A percentile compares a stretch with the other conserved stretches of the same genome.
Conservation (phyloP, 2,329 filamentous ascomycete species). For the Xylogone sp. region DNA sequence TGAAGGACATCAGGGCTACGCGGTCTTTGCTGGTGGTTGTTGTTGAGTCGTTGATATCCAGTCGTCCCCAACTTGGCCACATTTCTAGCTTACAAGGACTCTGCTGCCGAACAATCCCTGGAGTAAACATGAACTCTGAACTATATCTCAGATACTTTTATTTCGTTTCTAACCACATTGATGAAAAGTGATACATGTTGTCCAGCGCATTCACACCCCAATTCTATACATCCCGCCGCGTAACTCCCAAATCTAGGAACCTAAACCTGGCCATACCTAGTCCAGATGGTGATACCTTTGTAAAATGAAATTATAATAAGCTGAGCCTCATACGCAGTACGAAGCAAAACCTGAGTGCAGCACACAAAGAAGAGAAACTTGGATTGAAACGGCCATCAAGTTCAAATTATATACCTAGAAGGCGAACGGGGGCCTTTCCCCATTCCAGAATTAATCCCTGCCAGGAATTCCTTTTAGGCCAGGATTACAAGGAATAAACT, state of each 20-base stretch:
- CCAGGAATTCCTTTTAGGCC: constrained; percentile 21
- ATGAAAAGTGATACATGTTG: not conserved
- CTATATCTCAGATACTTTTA: not conserved
- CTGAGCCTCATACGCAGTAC: not conserved
- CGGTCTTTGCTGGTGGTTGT: no score
- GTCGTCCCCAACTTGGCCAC: no score
- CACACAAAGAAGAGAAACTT: not conserved
- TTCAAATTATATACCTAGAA: not conserved
- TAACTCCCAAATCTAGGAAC: not conserved
- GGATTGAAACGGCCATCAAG: not conserved
- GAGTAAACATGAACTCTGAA: not conserved
- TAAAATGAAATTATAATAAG: not conserved
- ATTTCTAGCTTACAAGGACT: no score
- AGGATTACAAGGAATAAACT: constrained; percentile 34
- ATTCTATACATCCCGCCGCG: not conserved
- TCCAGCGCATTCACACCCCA: not conserved
- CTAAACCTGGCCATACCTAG: not conserved
- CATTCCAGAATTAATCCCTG: not conserved
- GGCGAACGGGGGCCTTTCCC: not conserved
- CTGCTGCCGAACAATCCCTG: no score
- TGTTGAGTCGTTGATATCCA: no score
- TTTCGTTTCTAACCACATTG: not conserved
- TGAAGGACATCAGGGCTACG: no score
- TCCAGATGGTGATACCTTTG: not conserved
- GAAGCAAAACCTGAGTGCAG: not conserved